Percentiles rank a stretch among this genome's conserved stretches.
Conservation (phyloP, 768 basidiomycete species). For the Leccinum uliginosum region DNA sequence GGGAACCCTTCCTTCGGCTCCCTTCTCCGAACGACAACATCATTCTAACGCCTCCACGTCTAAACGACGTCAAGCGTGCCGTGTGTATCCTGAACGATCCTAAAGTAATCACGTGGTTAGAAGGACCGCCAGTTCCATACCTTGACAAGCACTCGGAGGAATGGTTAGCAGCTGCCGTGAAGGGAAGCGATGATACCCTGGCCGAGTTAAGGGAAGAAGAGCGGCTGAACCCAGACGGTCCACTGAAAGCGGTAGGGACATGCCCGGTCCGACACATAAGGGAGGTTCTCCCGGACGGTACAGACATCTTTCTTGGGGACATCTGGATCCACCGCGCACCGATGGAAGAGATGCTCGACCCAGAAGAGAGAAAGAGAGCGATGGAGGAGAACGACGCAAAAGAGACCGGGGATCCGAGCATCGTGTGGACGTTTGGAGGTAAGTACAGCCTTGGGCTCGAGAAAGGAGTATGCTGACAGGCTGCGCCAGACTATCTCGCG, state of each 20-base stretch:
- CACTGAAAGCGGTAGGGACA: constrained; percentile 32
- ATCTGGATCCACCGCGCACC: constrained; percentile 21
- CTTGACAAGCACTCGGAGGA: constrained; percentile 34
- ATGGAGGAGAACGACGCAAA: constrained; percentile 39
- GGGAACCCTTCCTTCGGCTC: constrained; percentile 55
- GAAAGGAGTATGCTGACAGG: neutral
- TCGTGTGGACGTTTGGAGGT: constrained; percentile 64
- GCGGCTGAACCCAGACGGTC: constrained; percentile 14
- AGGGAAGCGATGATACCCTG: constrained; percentile 20
- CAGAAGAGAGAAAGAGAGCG: constrained; percentile 32
- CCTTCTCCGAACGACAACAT: constrained; percentile 46
- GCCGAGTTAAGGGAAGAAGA: constrained; percentile 18
- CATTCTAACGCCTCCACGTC: constrained; percentile 56
- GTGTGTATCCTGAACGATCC: constrained; percentile 46
- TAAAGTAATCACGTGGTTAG: constrained; percentile 41
- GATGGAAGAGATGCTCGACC: constrained; percentile 32
- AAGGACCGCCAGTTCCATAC: constrained; percentile 54
- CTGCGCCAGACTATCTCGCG: constrained; percentile 51
- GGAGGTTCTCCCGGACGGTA: constrained; percentile 52
- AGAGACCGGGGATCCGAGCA: constrained; percentile 46
- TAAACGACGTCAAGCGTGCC: constrained; percentile 37
- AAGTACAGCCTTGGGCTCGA: constrained; percentile 9
- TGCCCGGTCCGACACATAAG: constrained; percentile 51
- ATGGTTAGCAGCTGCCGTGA: constrained; percentile 31
- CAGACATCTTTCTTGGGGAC: constrained; percentile 49